These are phyloP conservation scores for Camellia sinensis DNA, from an alignment of 148 eudicot genomes.

Conservation along the genomic window DNA sequence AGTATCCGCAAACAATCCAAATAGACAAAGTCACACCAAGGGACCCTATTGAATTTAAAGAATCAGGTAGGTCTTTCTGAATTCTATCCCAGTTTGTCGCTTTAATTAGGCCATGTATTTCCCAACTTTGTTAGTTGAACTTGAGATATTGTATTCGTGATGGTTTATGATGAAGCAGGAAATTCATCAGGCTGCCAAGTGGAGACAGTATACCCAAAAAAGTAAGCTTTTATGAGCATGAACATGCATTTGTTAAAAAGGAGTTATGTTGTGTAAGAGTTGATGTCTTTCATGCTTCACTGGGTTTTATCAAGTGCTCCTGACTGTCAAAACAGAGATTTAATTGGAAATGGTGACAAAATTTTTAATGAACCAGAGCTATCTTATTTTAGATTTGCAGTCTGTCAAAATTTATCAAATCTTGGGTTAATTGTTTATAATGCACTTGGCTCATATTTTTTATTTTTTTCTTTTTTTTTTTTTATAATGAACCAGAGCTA, in stretches of 20 bases:
- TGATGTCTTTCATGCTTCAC: conserved; percentile 11
- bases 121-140: neutral
- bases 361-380: neutral
- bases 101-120: conserved; percentile 1
- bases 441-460: neutral
- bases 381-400: conserved; percentile 8
- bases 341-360: conserved; percentile 20
- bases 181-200: conserved; percentile 23
- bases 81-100: conserved; percentile 1
- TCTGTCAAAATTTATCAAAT: neutral
- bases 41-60: conserved; percentile 29
- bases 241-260: neutral
- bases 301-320: conserved; percentile 25
- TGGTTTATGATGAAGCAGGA: conserved; percentile 41
- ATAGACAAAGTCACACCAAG: conserved; percentile 21
- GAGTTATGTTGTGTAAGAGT: neutral
- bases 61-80: conserved; percentile 43
- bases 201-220: conserved; percentile 22
- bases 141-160: neutral
- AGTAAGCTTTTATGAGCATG: conserved; percentile 24
- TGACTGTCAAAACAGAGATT: conserved; percentile 28
- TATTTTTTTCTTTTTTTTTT: neutral
- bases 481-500: conserved; percentile 34
- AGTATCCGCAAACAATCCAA: conserved; percentile 22
- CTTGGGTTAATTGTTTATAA: neutral